Evolutionary conservation across 1,284 basidiomycete genomes (phyloP), one percentile per base, ranked within the genome.

Genomic region (Trichosporon sp.): DNA sequence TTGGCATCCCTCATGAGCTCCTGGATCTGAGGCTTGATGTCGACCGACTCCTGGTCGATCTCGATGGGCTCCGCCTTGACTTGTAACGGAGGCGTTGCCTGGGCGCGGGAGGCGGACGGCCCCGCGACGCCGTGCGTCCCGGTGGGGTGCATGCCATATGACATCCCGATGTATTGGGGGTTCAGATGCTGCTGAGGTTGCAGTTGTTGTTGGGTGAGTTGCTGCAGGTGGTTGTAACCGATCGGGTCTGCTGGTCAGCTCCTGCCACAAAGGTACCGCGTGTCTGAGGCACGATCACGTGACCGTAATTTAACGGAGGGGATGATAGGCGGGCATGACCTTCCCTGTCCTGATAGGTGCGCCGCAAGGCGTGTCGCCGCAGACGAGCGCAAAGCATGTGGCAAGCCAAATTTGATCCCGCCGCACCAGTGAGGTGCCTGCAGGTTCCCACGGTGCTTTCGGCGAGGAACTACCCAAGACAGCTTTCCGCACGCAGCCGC

Each of bases 241-340:
- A 63, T 35, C 59, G 59, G 59, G 59, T 35, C 59, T 63, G 59
- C 32, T 10, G 14, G 59, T 63, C 59, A 63, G 59, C 59, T 2
- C 5, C 14, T 63, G 59, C 59, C 59, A 63, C 59, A 35, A 35
- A 35, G 16, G 14, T 38, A 16, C 11, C 10, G 38, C 21, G 38
- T 37, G 35, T 37, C 35, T 5, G 35, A 10, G 21, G 19, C 19
- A 38, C 12, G 38, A 26, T 66, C 65, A 66, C 65, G 65, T 66
- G 65, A 66, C 46, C 6, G 4, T 26, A 7, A 46, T 5, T 16
- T 16, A 3, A 16, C 43, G 38, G 10, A 8, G n/a, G 38, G 38
- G 46, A 26, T 5, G 8, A 43, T 35, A 35, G 31, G 59, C 59
- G 59, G 31, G 59, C 59, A 37, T 63, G 59, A 5, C 59, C 59